Conservation (phyloP, 1,139 yeast genomes). For the Geotrichum phurueaensis region DNA sequence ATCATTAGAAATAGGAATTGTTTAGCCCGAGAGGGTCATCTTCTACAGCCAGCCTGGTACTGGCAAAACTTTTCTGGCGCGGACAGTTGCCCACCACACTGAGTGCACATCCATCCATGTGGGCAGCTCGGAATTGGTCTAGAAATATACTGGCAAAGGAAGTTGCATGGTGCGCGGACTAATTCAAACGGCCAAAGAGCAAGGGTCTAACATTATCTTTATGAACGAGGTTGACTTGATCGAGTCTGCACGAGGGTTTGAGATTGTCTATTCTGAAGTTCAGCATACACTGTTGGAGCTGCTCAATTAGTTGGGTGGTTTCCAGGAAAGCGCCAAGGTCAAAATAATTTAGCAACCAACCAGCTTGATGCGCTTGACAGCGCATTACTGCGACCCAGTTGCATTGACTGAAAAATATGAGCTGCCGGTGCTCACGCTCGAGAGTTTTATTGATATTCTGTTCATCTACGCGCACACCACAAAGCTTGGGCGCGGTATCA, state of each 20-base stretch:
- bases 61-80: slow-evolving; percentile 89
- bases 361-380: slow-evolving; percentile 94
- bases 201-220: slow-evolving; percentile 93
- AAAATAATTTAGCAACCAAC: slow-evolving; percentile 97
- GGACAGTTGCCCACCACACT: slow-evolving; percentile 99
- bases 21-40: slow-evolving; percentile 97
- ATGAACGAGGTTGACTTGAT: slow-evolving; percentile 99
- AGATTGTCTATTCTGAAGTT: slow-evolving; percentile 95
- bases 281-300: slow-evolving; percentile 98
- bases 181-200: slow-evolving; percentile 96
- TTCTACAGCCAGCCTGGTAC: slow-evolving; percentile 98
- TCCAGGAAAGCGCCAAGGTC: slow-evolving; percentile 90
- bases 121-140: slow-evolving; percentile 93
- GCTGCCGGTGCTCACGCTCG: too few species aligned
- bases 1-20: slow-evolving; percentile 94
- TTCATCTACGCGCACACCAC: too few species aligned
- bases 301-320: slow-evolving; percentile 92
- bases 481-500: too few species aligned
- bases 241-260: slow-evolving; percentile 83
- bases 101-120: slow-evolving; percentile 96
- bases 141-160: slow-evolving; percentile 97
- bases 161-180: slow-evolving; percentile 97
- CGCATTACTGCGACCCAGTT: slow-evolving; percentile 80
- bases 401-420: too few species aligned
- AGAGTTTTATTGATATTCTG: too few species aligned